phyloP scores from a whole-genome alignment of 768 basidiomycete species.

The Suillus decipiens region DNA sequence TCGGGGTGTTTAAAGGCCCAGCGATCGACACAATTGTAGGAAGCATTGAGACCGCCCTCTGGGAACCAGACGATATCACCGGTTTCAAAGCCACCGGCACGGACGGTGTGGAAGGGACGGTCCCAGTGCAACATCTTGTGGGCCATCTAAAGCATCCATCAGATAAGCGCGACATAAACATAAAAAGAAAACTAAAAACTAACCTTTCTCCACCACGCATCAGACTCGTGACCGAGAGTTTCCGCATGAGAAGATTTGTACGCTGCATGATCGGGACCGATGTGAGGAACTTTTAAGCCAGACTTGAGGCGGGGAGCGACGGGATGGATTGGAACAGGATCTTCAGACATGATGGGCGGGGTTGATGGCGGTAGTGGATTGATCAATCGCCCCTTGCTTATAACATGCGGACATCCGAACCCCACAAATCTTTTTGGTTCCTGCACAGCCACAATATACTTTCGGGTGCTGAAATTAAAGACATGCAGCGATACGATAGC shows the following conservation, averaged over 20 bases:
- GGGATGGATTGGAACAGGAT: conserved; percentile 55
- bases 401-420: conserved; percentile 9
- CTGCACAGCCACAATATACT: conserved; percentile 1
- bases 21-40: conserved; percentile 97
- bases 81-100: conserved; percentile 76
- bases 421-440: neutral
- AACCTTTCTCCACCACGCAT: conserved; percentile 89
- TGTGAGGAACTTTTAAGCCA: conserved; percentile 67
- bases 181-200: conserved; percentile 6
- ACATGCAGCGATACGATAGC: neutral
- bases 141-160: conserved; percentile 51
- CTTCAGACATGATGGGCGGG: conserved; percentile 40
- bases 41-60: conserved; percentile 88
- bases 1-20: conserved; percentile 92
- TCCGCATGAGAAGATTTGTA: conserved; percentile 67
- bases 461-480: neutral
- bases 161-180: neutral
- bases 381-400: conserved; percentile 4
- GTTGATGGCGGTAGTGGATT: neutral
- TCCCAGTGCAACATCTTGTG: conserved; percentile 83
- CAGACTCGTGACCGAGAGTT: conserved; percentile 75
- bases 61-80: conserved; percentile 97
- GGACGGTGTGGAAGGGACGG: conserved; percentile 84
- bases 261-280: conserved; percentile 77
- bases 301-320: conserved; percentile 72